Evolutionary conservation across 2,329 filamentous ascomycete genomes (phyloP).

Genomic region (Trichoderma citrinoviride): DNA sequence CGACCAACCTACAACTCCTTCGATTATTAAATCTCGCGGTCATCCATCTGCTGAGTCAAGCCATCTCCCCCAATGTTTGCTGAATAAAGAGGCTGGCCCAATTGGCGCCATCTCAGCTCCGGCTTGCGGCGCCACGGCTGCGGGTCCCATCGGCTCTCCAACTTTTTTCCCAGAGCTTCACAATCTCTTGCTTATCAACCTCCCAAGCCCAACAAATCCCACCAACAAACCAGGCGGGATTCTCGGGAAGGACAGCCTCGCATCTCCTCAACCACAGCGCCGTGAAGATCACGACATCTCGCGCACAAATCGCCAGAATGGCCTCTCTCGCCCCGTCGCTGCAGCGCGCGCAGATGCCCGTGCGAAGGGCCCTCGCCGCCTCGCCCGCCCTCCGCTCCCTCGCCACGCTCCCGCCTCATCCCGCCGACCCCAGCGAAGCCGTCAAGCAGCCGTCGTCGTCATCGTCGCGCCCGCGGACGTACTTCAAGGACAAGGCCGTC

Average conservation of each 20-base stretch:
- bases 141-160: constrained; percentile 28
- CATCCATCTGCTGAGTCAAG: background rate
- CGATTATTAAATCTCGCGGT: too few species aligned
- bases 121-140: constrained; percentile 21
- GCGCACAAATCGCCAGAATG: constrained; percentile 30
- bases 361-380: constrained; percentile 41
- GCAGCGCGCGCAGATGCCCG: constrained; percentile 42
- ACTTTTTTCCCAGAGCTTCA: constrained; percentile 23
- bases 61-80: background rate
- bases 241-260: background rate
- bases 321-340: constrained; percentile 42
- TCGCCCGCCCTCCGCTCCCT: constrained; percentile 40
- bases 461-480: constrained; percentile 41
- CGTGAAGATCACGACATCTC: background rate
- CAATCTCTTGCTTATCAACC: background rate
- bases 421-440: constrained; percentile 30
- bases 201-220: background rate
- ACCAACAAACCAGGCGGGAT: background rate
- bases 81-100: constrained; percentile 1
- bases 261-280: background rate
- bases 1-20: too few species aligned
- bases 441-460: constrained; percentile 18
- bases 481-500: constrained; percentile 59
- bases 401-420: constrained; percentile 46
- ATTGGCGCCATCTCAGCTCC: constrained; percentile 12